phyloP scores from a whole-genome alignment of 768 basidiomycete species.

The Mycena belliarum region DNA sequence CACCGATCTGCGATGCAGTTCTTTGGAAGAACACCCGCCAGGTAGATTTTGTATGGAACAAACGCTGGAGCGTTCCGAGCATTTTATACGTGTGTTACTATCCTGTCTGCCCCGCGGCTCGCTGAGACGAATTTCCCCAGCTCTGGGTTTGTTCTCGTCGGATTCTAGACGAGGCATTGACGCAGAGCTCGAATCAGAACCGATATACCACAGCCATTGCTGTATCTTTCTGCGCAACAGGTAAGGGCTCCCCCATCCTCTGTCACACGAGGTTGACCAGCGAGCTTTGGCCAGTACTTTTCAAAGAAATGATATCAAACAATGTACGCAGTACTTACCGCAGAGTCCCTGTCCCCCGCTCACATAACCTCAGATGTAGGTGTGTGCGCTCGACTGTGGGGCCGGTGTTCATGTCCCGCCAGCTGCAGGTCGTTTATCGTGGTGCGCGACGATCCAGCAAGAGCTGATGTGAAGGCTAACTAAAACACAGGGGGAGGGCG shows the following conservation, averaged over 20 bases:
- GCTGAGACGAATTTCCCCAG: neutral
- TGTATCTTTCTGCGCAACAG: neutral
- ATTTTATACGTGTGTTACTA: neutral
- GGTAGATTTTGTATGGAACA: slow-evolving; percentile 1
- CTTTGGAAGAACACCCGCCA: neutral
- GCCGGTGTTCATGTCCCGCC: neutral
- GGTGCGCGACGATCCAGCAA: neutral
- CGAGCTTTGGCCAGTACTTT: neutral
- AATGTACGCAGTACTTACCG: neutral
- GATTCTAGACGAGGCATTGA: too few relatives aligned
- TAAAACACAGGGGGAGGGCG: neutral
- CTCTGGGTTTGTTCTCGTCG: slow-evolving; percentile 9
- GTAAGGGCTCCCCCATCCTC: neutral
- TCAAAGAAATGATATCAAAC: neutral
- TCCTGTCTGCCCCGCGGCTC: too few relatives aligned
- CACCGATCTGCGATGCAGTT: too few relatives aligned
- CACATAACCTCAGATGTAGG: neutral
- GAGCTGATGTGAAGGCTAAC: too few relatives aligned
- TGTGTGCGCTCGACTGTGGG: too few relatives aligned
- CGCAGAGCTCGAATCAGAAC: too few relatives aligned
- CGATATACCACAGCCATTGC: neutral
- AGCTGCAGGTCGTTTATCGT: slow-evolving; percentile 2
- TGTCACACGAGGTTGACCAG: neutral
- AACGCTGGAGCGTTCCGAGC: slow-evolving; percentile 1
- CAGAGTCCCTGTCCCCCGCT: neutral